Conservation (phyloP, 2,329 filamentous ascomycete species). For the Aspergillus fructus region DNA sequence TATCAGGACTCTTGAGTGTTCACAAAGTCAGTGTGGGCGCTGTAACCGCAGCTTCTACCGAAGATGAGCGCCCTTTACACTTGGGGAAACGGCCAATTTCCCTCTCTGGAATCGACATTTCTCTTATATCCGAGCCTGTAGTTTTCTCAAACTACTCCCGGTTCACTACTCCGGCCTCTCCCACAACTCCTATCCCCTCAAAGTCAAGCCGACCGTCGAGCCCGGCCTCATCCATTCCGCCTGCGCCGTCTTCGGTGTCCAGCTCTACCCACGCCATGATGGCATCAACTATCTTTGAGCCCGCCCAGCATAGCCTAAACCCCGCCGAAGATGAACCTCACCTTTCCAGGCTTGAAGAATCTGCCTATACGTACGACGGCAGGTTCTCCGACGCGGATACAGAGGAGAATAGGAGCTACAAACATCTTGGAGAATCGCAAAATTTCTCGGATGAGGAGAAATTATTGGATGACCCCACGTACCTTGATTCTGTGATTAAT, state of each 20-base stretch:
- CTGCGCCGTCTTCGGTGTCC: constrained; percentile 23
- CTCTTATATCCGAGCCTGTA: constrained; percentile 49
- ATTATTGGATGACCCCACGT: constrained; percentile 37
- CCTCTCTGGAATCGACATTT: constrained; percentile 45
- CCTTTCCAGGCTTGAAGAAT: constrained; percentile 28
- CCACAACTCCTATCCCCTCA: constrained; percentile 34
- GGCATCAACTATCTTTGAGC: constrained; percentile 40
- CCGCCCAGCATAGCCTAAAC: constrained; percentile 16
- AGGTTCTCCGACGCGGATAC: constrained; percentile 45
- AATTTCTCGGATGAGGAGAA: constrained; percentile 30
- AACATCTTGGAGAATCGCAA: constrained; percentile 27
- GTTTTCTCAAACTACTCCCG: constrained; percentile 49
- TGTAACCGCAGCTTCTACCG: constrained; percentile 21
- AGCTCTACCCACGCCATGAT: constrained; percentile 33
- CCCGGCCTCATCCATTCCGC: constrained; percentile 28
- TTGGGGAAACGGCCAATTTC: constrained; percentile 46
- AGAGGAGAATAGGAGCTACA: constrained; percentile 30
- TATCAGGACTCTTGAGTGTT: constrained; percentile 37
- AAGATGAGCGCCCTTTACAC: constrained; percentile 26
- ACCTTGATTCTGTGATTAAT: constrained; percentile 39
- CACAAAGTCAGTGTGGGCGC: constrained; percentile 35
- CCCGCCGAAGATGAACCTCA: background rate
- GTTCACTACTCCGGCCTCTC: constrained; percentile 33
- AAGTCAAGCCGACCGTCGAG: constrained; percentile 31
- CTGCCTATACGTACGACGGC: constrained; percentile 37